Percentiles rank a stretch among this genome's conserved stretches.
Evolutionary conservation across 108 stramenopile genomes (phyloP).

Genomic region (Nannochloropsis gaditana): DNA sequence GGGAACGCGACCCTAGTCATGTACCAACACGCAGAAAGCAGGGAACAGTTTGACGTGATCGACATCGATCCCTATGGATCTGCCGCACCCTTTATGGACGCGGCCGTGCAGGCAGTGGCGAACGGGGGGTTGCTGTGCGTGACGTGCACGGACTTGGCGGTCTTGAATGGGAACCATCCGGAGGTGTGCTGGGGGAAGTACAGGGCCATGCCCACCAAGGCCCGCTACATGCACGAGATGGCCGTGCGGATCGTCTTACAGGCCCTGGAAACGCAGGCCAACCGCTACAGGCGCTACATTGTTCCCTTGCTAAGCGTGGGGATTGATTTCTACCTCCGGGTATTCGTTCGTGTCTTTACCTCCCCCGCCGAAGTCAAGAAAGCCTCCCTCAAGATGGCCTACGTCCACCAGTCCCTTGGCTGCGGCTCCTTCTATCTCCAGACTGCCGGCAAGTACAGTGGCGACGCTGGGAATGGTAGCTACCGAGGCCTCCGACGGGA

Average conservation of each 20-base stretch:
- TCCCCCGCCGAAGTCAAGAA: slow-evolving; percentile 76
- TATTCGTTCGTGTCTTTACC: slow-evolving; percentile 89
- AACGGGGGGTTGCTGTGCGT: slow-evolving; percentile 86
- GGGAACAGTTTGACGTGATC: slow-evolving; percentile 70
- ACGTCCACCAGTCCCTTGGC: slow-evolving; percentile 81
- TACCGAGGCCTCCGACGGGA: background rate
- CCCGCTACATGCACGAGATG: slow-evolving; percentile 86
- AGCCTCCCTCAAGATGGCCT: slow-evolving; percentile 70
- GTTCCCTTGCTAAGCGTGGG: slow-evolving; percentile 83
- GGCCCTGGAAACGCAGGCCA: slow-evolving; percentile 68
- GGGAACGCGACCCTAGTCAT: slow-evolving; percentile 60
- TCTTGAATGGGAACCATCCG: slow-evolving; percentile 82
- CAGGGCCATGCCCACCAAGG: slow-evolving; percentile 72
- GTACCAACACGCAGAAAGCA: slow-evolving; percentile 30
- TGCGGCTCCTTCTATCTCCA: slow-evolving; percentile 85
- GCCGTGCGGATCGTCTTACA: slow-evolving; percentile 85
- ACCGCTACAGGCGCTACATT: slow-evolving; percentile 76
- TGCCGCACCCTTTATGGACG: slow-evolving; percentile 92
- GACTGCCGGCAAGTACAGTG: slow-evolving; percentile 51
- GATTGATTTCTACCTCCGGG: slow-evolving; percentile 93
- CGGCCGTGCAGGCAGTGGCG: slow-evolving; percentile 69
- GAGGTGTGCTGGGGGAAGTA: slow-evolving; percentile 90
- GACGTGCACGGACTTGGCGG: slow-evolving; percentile 70
- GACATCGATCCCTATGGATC: slow-evolving; percentile 97
- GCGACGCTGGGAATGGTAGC: slow-evolving; percentile 1